Evolutionary conservation across 1,284 basidiomycete species (phyloP), one percentile per base, ranked within the genome.

Genomic region (Ceratobasidium sp.): DNA sequence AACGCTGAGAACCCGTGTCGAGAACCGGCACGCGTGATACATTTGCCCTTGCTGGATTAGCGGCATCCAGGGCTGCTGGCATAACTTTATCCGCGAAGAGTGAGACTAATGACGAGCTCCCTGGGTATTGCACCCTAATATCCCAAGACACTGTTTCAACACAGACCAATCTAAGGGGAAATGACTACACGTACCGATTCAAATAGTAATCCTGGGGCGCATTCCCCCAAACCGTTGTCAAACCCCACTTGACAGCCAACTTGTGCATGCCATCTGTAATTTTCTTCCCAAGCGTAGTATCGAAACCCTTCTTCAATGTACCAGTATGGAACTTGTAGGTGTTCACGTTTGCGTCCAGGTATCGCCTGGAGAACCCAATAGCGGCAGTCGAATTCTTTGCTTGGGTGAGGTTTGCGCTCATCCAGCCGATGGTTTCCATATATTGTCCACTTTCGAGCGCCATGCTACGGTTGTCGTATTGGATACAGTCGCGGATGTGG

Each of bases 361-460:
- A 94, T 39, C 93, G 88, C 53, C 93, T 87, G 55, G 88, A 89
- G 83, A 94, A 92, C 0, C 88, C 88, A 64, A 94, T 82, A 90
- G 89, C 80, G 87, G 85, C 26, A 81, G 80, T 77, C 77, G 86
- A 87, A 61, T 85, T 85, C 44, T 91, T 87, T 4, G 88, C 88
- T n/a, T 61, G n/a, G 23, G 61, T 39, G n/a, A 78, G 55, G 20
- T 46, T 69, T 13, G 63, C 64, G 78, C 80, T 80, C 69, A 85
- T 84, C 87, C 81, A 83, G 87, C 94, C 94, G 77, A 96, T 87
- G 6, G 95, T 96, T 85, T 97, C 95, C 91, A 96, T 93, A 84
- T 95, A 97, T 33, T 94, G 88, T 63, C 95, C 95, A 75, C 93
- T 94, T 81, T 95, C 93, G 53, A 96, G 85, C 0, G 90, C 88